Percentiles rank a stretch among this genome's conserved stretches.
Conservation (phyloP, 441 rosid species). For the Populus hybrid region DNA sequence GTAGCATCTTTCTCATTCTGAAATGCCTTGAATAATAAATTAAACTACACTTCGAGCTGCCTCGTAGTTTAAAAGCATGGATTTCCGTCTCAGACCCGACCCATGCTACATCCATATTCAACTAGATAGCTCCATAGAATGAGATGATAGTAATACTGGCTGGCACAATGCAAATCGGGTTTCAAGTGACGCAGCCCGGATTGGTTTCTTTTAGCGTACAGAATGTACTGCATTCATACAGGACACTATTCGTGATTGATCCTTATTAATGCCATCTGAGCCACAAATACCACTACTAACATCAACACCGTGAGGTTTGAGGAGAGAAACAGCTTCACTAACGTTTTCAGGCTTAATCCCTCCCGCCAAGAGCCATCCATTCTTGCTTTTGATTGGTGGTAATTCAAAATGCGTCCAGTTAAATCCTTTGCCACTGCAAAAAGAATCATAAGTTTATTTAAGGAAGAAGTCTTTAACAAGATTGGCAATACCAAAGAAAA, state of each 20-base stretch:
- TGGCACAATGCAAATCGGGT: not conserved
- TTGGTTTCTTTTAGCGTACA: conserved; percentile 14
- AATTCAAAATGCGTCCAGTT: conserved; percentile 66
- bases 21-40: not conserved
- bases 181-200: not conserved
- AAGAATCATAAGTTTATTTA: not conserved
- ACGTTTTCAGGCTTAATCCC: conserved; percentile 74
- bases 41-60: not conserved
- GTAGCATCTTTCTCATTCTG: not conserved
- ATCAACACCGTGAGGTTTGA: conserved; percentile 58
- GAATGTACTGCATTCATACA: conserved; percentile 58
- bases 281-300: conserved; percentile 88
- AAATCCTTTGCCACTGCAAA: conserved; percentile 80
- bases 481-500: not conserved
- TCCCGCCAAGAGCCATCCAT: conserved; percentile 93
- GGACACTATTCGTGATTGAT: conserved; percentile 51
- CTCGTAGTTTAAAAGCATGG: not conserved
- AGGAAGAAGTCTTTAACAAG: not conserved
- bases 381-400: conserved; percentile 58
- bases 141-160: not conserved
- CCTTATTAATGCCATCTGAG: conserved; percentile 68
- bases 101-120: not conserved
- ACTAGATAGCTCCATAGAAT: not conserved
- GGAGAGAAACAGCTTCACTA: conserved; percentile 55
- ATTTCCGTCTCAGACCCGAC: not conserved